phyloP scores from a whole-genome alignment of 202 grass and related monocot genomes.

The Miscanthus sacchariflorus region DNA sequence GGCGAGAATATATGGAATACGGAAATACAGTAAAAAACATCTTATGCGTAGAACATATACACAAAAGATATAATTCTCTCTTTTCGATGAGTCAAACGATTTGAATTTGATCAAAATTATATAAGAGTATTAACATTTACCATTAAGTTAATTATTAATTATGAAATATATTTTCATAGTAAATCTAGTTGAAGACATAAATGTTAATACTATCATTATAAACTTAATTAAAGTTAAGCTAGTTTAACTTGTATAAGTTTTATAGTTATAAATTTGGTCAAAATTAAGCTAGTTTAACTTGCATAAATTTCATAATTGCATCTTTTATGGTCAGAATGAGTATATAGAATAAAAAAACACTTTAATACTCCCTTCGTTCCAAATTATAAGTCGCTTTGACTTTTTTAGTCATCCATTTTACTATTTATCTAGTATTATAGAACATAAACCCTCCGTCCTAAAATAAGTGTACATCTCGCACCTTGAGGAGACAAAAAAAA shows the following conservation, averaged over 20 bases:
- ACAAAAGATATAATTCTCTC: neutral
- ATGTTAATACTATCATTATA: neutral
- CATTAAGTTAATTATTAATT: neutral
- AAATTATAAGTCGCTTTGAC: too few relatives aligned
- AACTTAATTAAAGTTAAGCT: neutral
- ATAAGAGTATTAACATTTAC: neutral
- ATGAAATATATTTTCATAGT: neutral
- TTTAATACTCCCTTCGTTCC: too few relatives aligned
- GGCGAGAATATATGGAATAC: neutral
- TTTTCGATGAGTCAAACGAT: neutral
- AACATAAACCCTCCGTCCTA: too few relatives aligned
- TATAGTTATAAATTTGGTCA: neutral
- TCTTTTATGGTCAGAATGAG: too few relatives aligned
- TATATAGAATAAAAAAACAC: too few relatives aligned
- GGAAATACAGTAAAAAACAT: neutral
- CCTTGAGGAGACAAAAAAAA: too few relatives aligned
- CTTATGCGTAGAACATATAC: neutral
- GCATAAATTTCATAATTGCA: too few relatives aligned
- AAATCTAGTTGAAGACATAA: neutral
- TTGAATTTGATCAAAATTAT: too few relatives aligned
- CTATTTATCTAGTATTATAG: too few relatives aligned
- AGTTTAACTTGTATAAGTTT: neutral
- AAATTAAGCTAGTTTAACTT: too few relatives aligned
- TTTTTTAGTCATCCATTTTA: too few relatives aligned
- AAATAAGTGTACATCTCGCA: too few relatives aligned